These are phyloP conservation scores for Saturnispora gosingensis DNA, from an alignment of 805 yeast genomes.

Conservation along the genomic window DNA sequence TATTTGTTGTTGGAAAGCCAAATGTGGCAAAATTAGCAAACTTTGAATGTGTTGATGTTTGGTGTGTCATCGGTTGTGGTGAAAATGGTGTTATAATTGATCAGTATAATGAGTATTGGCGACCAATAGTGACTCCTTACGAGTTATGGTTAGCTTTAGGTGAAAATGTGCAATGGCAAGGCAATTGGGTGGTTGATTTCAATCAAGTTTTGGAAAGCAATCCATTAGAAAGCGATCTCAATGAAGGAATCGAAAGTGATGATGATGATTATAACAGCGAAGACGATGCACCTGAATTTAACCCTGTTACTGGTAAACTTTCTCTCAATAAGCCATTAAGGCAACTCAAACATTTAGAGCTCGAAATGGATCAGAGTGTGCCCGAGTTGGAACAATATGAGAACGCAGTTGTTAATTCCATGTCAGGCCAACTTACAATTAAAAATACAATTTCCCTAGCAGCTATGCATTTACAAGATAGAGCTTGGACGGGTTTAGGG, in stretches of 20 bases:
- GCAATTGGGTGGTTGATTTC: conserved; percentile 85
- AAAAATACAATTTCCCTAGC: conserved; percentile 83
- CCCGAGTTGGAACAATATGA: background rate
- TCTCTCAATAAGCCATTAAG: conserved; percentile 71
- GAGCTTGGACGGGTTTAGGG: conserved; percentile 86
- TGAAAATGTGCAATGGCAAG: conserved; percentile 79
- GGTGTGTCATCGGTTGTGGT: conserved; percentile 94
- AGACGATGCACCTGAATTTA: conserved; percentile 72
- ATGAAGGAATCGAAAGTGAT: conserved; percentile 11
- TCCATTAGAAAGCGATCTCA: conserved; percentile 26
- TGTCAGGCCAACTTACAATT: conserved; percentile 52
- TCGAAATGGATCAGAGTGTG: conserved; percentile 34
- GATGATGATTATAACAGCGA: conserved; percentile 23
- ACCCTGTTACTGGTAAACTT: conserved; percentile 77
- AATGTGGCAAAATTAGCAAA: conserved; percentile 95
- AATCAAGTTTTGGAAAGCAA: conserved; percentile 37
- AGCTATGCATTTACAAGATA: conserved; percentile 60
- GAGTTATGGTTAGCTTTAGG: conserved; percentile 76
- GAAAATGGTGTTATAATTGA: conserved; percentile 88
- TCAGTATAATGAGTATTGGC: conserved; percentile 67
- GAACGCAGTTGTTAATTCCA: conserved; percentile 41
- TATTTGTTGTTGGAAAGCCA: conserved; percentile 96
- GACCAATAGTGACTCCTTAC: conserved; percentile 90
- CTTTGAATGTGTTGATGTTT: conserved; percentile 85
- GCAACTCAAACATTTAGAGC: conserved; percentile 50